Evolutionary conservation across 495 filamentous ascomycete species (phyloP).

Genomic region (Zalerion maritima): DNA sequence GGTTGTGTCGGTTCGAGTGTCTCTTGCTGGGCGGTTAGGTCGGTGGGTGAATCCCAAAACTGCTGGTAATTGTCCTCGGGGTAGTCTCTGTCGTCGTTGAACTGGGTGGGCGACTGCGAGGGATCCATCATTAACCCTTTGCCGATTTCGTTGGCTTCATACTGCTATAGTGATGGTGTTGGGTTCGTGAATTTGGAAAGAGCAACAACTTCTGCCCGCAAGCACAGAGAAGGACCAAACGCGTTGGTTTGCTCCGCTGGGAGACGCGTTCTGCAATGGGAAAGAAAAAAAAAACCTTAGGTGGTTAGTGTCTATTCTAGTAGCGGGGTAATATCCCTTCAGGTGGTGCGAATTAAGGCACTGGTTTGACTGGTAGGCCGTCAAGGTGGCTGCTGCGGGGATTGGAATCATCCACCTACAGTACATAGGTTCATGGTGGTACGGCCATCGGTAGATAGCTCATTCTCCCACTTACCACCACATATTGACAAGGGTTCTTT

Average conservation of each 20-base stretch:
- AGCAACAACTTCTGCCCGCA: neutral
- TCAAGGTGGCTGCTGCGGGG: too few relatives aligned
- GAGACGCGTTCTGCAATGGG: neutral
- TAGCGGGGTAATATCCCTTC: too few relatives aligned
- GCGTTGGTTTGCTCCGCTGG: neutral
- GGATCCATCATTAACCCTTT: slow-evolving; percentile 6
- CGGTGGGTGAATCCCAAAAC: neutral
- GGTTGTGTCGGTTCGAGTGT: too few relatives aligned
- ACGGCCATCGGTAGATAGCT: too few relatives aligned
- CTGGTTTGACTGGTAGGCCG: too few relatives aligned
- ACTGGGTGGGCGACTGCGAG: slow-evolving; percentile 6
- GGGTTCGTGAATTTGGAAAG: neutral
- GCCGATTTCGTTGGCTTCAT: neutral
- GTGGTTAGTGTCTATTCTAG: neutral
- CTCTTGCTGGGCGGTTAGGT: neutral
- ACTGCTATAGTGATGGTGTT: neutral
- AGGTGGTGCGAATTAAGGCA: too few relatives aligned
- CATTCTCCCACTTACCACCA: too few relatives aligned
- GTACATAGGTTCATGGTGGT: too few relatives aligned
- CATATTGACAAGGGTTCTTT: too few relatives aligned
- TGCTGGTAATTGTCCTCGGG: neutral
- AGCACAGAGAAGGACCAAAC: neutral
- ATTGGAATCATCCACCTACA: too few relatives aligned
- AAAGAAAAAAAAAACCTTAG: neutral
- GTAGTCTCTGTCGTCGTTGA: slow-evolving; percentile 5